Base-by-base conservation (phyloP, 83 land plant genomes). In the Diphasiastrum complanatum region DNA sequence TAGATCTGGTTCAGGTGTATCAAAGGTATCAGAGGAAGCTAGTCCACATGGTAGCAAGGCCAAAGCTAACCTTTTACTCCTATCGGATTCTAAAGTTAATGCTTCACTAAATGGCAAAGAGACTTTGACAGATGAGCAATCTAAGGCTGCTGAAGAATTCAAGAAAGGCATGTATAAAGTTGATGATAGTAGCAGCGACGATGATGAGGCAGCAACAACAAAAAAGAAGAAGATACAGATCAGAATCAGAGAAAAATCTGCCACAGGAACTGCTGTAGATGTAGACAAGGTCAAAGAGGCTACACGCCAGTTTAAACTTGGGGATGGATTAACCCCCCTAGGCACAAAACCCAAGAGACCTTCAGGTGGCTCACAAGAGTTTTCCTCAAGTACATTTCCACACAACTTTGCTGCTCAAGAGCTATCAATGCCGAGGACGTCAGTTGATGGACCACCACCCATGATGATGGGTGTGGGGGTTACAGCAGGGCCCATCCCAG, bases 111-210 rank as follows among this genome's bases (percentile, higher is more conserved):
- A 73, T 22, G 51, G 63, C 47, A 51, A 70, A 25, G 24, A 72
- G 53, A 61, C 76, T 65, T 64, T 65, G 60, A 37, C 47, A 46
- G 96, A 95, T 75, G 78, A 79, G 62, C 99, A 95, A 68, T 81
- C 84, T 32, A 90, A 80, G 65, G 89, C 99, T 48, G 92, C 66
- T 45, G 86, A 85, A 68, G 99, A 95, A 60, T 95, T 89, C 53
- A 80, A 89, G 82, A 95, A 83, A 47, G 70, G 89, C 20, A 25
- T 83, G 58, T 83, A 75, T 70, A 84, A 83, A 51, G 61, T 29
- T 18, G 77, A 58, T 33, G 80, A 74, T 73, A 85, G 71, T 74
- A 84, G 85, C 50, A 95, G 99, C 75, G 93, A 95, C 58, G 95
- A 91, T 50, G 99, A 95, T 47, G 99, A 93, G 35, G 87, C 87